Base-by-base conservation (phyloP, 2,329 filamentous ascomycete genomes). In the Bipolaris sorokiniana region DNA sequence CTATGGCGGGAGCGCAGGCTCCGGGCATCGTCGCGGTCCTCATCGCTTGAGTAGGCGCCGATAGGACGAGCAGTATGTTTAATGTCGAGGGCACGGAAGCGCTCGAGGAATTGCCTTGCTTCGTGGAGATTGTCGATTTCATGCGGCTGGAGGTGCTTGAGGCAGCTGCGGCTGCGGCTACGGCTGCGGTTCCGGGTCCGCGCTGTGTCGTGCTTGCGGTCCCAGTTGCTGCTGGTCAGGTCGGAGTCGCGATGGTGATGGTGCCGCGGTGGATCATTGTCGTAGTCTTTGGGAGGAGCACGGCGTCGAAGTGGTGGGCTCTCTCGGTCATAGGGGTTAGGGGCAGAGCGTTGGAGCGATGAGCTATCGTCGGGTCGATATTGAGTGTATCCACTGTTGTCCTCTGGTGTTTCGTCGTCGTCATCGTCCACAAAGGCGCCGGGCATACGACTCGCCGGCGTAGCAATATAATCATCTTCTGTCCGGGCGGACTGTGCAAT, bases 401-500 rank as follows among this genome's bases (percentile, higher is more conserved):
- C 49, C 7, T 45, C 46, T 34, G 50, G 41, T 0, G 31, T 45
- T 11, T 31, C 7, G 16, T 45, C 31, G 10, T 55, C 23, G 5
- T 28, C 26, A 9, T 47, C 37, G 7, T 56, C 33, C 7, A 18
- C 31, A 28, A 52, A 44, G 13, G 28, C 50, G 16, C 44, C 45
- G 7, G 34, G 44, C 15, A 48, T 57, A 9, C 23, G 20, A 23
- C 48, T 47, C 20, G 45, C 42, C 18, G 50, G 46, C 2, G 48
- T 42, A 15, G 44, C 50, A 13, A 57, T 57, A 20, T 57, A 57
- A 20, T 57, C 54, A 44, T 56, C 49, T 40, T 57, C 38, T 10
- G 54, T 44, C 23, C 34, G 54, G 20, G 33, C 51, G 9, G 46
- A 26, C 13, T 44, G 44, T 10, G 50, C 38, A 16, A 54, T 54